These are phyloP conservation scores for Bipolaris gigantea DNA, from an alignment of 2,329 filamentous ascomycete genomes.

Conservation along the genomic window DNA sequence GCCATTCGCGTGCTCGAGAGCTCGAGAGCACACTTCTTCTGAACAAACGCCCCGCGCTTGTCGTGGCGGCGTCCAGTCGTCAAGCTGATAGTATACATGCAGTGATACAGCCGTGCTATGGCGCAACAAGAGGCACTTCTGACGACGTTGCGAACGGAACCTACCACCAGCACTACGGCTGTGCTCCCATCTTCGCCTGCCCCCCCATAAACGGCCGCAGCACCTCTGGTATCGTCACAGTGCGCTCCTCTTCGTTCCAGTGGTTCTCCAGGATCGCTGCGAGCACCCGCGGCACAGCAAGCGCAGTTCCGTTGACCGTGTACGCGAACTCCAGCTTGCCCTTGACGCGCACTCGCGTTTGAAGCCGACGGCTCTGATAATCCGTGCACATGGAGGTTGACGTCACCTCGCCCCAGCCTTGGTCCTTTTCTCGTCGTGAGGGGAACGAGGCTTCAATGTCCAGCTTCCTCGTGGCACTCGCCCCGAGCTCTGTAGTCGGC, in stretches of 20 bases:
- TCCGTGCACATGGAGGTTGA: conserved; percentile 90
- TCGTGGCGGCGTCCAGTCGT: conserved; percentile 8
- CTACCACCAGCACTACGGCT: conserved; percentile 17
- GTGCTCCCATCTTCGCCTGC: conserved; percentile 36
- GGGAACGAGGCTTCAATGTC: conserved; percentile 97
- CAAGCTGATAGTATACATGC: conserved; percentile 10
- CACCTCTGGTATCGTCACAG: conserved; percentile 75
- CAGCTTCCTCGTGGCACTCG: conserved; percentile 80
- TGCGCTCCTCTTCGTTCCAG: conserved; percentile 71
- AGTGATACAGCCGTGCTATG: background rate
- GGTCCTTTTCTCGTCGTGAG: conserved; percentile 65
- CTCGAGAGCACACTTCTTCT: conserved; percentile 1
- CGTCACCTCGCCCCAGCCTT: conserved; percentile 91
- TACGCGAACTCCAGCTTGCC: conserved; percentile 73
- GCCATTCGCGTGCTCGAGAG: conserved; percentile 1
- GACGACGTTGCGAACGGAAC: background rate
- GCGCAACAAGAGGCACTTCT: background rate
- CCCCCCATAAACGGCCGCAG: conserved; percentile 80
- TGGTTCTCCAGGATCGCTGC: conserved; percentile 89
- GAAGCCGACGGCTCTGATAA: conserved; percentile 84
- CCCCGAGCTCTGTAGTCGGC: conserved; percentile 85
- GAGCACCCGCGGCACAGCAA: conserved; percentile 86
- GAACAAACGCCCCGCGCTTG: background rate
- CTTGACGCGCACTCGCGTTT: conserved; percentile 67
- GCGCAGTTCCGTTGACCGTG: conserved; percentile 90